Evolutionary conservation across 495 filamentous ascomycete genomes (phyloP).

Genomic region (Aspergillus ellipticus): DNA sequence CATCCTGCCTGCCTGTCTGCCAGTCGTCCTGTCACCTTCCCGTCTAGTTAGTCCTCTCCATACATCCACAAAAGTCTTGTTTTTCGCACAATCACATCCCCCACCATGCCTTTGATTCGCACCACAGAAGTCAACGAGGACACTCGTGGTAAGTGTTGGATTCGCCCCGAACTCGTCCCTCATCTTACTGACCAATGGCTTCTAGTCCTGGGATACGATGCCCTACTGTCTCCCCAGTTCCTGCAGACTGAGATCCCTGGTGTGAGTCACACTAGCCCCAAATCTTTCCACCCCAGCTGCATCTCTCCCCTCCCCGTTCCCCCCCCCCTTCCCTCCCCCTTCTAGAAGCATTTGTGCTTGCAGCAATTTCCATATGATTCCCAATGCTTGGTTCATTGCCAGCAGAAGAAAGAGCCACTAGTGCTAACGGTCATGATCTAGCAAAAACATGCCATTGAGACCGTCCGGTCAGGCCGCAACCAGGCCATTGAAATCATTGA

Average conservation of each 20-base stretch:
- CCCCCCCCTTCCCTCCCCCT: too few species aligned
- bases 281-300: not conserved
- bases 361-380: too few species aligned
- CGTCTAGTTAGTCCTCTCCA: too few species aligned
- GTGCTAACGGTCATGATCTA: slow-evolving; percentile 19
- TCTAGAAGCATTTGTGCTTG: too few species aligned
- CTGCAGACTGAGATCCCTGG: slow-evolving; percentile 86
- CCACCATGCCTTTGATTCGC: slow-evolving; percentile 48
- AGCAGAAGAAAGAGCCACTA: slow-evolving; percentile 4
- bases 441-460: slow-evolving; percentile 50
- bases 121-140: slow-evolving; percentile 50
- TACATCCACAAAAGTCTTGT: not conserved
- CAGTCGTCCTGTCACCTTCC: too few species aligned
- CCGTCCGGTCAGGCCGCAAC: slow-evolving; percentile 77
- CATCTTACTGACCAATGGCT: slow-evolving; percentile 6
- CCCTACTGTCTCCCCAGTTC: slow-evolving; percentile 83
- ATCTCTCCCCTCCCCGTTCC: too few species aligned
- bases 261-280: slow-evolving; percentile 48
- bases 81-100: not conserved
- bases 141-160: slow-evolving; percentile 43
- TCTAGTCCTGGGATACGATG: slow-evolving; percentile 89
- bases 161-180: not conserved
- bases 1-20: not conserved
- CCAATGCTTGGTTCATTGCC: not conserved
- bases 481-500: slow-evolving; percentile 83